These are phyloP conservation scores for Bipolaris sorokiniana DNA, from an alignment of 2,329 filamentous ascomycete genomes.

Conservation along the genomic window DNA sequence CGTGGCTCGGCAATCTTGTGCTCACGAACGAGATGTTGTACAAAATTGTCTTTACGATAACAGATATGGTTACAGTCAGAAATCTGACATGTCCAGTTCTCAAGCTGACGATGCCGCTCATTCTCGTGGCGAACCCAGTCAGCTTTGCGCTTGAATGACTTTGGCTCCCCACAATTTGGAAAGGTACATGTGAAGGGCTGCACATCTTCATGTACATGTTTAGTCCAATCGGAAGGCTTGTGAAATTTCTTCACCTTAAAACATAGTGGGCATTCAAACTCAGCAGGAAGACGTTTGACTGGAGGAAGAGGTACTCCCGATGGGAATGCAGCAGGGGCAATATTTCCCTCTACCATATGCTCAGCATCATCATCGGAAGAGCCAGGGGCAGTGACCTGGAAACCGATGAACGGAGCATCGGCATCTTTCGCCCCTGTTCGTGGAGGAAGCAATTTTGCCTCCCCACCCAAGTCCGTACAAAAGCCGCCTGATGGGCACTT, in stretches of 20 bases:
- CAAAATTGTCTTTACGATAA: slow-evolving; percentile 88
- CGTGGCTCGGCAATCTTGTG: slow-evolving; percentile 87
- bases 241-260: slow-evolving; percentile 83
- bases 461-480: slow-evolving; percentile 73
- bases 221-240: slow-evolving; percentile 96
- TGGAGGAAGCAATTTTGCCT: slow-evolving; percentile 65
- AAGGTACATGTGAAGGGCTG: slow-evolving; percentile 95
- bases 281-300: slow-evolving; percentile 75
- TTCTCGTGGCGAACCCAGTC: slow-evolving; percentile 97
- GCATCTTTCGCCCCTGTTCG: slow-evolving; percentile 64
- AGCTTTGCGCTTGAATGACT: slow-evolving; percentile 93
- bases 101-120: slow-evolving; percentile 84
- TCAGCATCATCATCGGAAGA: slow-evolving; percentile 69
- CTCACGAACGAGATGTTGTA: slow-evolving; percentile 89
- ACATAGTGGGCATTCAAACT: slow-evolving; percentile 89
- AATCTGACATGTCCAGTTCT: slow-evolving; percentile 88
- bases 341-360: slow-evolving; percentile 69
- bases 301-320: slow-evolving; percentile 81
- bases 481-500: slow-evolving; percentile 67
- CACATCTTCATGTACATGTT: slow-evolving; percentile 92
- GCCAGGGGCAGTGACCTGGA: slow-evolving; percentile 62
- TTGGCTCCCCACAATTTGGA: slow-evolving; percentile 78
- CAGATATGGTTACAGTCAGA: slow-evolving; percentile 82
- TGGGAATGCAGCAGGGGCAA: slow-evolving; percentile 77
- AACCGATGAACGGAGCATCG: slow-evolving; percentile 62